Conservation (phyloP, 345 rosid species). For the Balakata baccata region DNA sequence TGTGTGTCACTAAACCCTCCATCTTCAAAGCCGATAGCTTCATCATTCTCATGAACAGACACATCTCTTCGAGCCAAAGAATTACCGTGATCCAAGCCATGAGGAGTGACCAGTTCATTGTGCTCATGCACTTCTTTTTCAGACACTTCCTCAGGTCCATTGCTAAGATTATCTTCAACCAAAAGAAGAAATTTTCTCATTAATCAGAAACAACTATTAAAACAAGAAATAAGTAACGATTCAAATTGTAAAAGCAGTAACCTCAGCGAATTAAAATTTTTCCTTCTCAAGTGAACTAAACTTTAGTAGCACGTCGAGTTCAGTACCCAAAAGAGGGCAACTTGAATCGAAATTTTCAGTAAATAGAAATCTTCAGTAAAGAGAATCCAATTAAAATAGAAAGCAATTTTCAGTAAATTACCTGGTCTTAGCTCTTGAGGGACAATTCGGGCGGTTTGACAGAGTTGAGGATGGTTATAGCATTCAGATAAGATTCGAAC, state of each 20-base stretch:
- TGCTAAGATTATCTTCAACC: slow-evolving; percentile 22
- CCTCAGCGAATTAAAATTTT: background rate
- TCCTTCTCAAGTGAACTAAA: background rate
- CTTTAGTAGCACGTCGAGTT: background rate
- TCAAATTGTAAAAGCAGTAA: slow-evolving; percentile 8
- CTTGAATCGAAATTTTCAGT: background rate
- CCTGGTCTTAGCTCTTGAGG: slow-evolving; percentile 33
- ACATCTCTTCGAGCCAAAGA: slow-evolving; percentile 10
- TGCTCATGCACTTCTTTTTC: slow-evolving; percentile 18
- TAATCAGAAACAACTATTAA: background rate
- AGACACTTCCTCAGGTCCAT: slow-evolving; percentile 21
- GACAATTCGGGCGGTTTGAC: slow-evolving; percentile 35
- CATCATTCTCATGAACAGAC: slow-evolving; percentile 19
- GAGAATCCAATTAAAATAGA: background rate
- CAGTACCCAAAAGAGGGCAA: background rate
- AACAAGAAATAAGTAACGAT: background rate
- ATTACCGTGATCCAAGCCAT: slow-evolving; percentile 14
- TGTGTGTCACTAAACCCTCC: slow-evolving; percentile 17
- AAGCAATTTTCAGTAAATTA: background rate
- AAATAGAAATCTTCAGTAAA: too few species aligned
- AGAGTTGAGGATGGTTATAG: slow-evolving; percentile 39
- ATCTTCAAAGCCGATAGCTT: slow-evolving; percentile 16
- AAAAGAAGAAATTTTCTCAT: slow-evolving; percentile 12
- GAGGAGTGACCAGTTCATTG: slow-evolving; percentile 18
- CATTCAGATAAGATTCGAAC: slow-evolving; percentile 46